Conservation (phyloP, 2,329 filamentous ascomycete genomes). For the Ploettnerulaceae sp. region DNA sequence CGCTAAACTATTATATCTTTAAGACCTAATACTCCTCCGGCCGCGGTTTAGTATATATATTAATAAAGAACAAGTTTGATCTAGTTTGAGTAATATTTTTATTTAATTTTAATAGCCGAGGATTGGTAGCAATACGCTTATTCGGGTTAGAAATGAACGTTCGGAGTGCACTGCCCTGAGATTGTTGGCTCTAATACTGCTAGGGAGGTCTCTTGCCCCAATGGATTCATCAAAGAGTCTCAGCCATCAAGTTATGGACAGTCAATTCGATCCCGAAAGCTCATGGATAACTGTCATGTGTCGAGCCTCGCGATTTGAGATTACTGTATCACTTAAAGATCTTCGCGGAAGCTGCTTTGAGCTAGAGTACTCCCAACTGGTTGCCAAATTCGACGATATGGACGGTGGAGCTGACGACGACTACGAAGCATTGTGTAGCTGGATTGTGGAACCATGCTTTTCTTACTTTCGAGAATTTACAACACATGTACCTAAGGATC, state of each 20-base stretch:
- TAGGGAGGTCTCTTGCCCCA: slow-evolving; percentile 2
- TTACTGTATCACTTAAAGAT: slow-evolving; percentile 12
- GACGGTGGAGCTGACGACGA: slow-evolving; percentile 15
- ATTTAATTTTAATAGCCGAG: too few relatives aligned
- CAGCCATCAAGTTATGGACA: slow-evolving; percentile 10
- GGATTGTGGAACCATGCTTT: slow-evolving; percentile 18
- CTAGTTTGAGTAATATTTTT: too few relatives aligned
- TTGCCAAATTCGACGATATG: slow-evolving; percentile 11
- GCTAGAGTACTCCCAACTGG: slow-evolving; percentile 12
- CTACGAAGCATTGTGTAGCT: slow-evolving; percentile 14
- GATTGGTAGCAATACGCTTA: too few relatives aligned
- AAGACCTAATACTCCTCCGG: too few relatives aligned
- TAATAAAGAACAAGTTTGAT: too few relatives aligned
- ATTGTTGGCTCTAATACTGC: slow-evolving; percentile 8
- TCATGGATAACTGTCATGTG: slow-evolving; percentile 15
- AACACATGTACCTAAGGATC: slow-evolving; percentile 11
- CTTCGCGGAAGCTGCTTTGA: slow-evolving; percentile 12
- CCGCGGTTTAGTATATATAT: too few relatives aligned
- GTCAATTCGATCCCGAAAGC: slow-evolving; percentile 10
- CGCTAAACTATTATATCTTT: too few relatives aligned
- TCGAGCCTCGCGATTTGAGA: slow-evolving; percentile 12
- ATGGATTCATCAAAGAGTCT: slow-evolving; percentile 12
- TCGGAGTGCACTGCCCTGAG: too few relatives aligned
- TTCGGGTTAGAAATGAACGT: too few relatives aligned
- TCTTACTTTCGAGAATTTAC: slow-evolving; percentile 15